phyloP scores from a whole-genome alignment of 441 rosid genomes.

The Mallotus repandus region DNA sequence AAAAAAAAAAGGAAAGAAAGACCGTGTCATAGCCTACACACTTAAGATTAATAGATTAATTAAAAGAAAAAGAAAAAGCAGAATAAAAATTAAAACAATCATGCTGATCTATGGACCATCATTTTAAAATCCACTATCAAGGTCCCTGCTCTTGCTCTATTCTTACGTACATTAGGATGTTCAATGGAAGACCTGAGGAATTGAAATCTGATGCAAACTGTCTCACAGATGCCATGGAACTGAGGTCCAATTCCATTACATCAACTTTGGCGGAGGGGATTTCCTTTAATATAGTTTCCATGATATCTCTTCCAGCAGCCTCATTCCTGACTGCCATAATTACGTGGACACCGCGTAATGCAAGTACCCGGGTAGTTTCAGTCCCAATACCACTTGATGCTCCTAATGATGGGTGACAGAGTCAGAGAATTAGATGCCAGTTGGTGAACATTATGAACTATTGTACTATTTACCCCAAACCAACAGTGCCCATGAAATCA shows the following conservation, averaged over 20 bases:
- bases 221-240: conserved; percentile 64
- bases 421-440: background rate
- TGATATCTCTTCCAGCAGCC: conserved; percentile 48
- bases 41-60: no score
- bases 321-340: conserved; percentile 69
- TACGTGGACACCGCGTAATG: conserved; percentile 63
- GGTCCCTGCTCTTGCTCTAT: background rate
- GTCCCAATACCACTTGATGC: conserved; percentile 74
- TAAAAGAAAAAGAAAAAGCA: no score
- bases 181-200: conserved; percentile 52
- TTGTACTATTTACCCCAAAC: background rate
- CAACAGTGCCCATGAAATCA: background rate
- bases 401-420: conserved; percentile 30
- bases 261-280: conserved; percentile 63
- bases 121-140: background rate
- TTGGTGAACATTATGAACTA: background rate
- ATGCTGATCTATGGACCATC: no score
- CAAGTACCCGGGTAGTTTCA: conserved; percentile 68
- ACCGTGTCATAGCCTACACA: background rate
- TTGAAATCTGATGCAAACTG: conserved; percentile 64
- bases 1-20: conserved; percentile 20
- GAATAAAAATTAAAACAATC: no score
- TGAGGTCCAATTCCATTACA: conserved; percentile 77
- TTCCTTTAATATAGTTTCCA: conserved; percentile 47
- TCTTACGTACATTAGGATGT: conserved; percentile 79